These are phyloP conservation scores for Sequoiadendron giganteum DNA, from an alignment of 75 land plant species.

Conservation along the genomic window DNA sequence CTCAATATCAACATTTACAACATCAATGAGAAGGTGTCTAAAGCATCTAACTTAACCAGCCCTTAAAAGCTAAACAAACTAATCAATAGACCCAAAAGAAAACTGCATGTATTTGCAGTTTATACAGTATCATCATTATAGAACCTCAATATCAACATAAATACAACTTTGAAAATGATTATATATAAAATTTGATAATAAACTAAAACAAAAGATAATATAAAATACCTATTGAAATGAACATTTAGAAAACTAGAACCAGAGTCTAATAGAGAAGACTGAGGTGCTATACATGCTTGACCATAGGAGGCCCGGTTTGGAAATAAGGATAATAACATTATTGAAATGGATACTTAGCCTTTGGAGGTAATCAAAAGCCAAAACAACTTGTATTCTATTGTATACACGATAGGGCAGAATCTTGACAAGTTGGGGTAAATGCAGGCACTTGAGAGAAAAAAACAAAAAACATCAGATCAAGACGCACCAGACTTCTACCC, in stretches of 20 bases:
- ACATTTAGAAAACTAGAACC: neutral
- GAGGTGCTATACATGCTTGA: neutral
- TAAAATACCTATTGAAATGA: neutral
- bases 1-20: too few species aligned
- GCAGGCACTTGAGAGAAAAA: neutral
- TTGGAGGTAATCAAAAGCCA: neutral
- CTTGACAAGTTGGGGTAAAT: neutral
- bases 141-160: too few species aligned
- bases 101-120: too few species aligned
- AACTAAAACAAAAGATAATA: neutral
- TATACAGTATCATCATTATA: too few species aligned
- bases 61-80: too few species aligned
- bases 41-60: too few species aligned
- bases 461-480: neutral
- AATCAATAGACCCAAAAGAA: too few species aligned
- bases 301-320: neutral
- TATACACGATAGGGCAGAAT: neutral
- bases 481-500: neutral
- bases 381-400: neutral
- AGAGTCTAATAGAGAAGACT: neutral
- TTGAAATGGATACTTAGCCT: neutral
- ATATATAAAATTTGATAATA: neutral
- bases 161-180: too few species aligned
- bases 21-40: too few species aligned
- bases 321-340: neutral